A percentile compares a stretch with the other conserved stretches of the same genome.
These are phyloP conservation scores for Neoarthrinium moseri DNA, from an alignment of 2,329 filamentous ascomycete genomes.

Conservation along the genomic window DNA sequence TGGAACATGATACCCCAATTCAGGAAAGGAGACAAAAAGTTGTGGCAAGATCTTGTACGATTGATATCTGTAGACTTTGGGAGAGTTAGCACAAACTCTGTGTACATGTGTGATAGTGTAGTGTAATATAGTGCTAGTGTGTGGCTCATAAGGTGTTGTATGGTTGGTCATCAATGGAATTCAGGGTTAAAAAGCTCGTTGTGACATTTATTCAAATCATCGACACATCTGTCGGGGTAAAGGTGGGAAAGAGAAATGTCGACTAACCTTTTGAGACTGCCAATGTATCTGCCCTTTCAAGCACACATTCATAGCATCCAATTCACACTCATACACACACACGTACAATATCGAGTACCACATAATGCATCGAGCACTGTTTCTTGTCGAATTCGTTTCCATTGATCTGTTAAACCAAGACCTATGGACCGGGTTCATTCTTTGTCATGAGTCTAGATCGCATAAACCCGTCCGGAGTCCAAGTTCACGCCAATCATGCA, in stretches of 20 bases:
- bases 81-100: not conserved
- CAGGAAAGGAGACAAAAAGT: not conserved
- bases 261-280: constrained; percentile 45
- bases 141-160: constrained; percentile 59
- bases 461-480: constrained; percentile 44
- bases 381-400: constrained; percentile 18
- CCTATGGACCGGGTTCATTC: constrained; percentile 39
- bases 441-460: constrained; percentile 23
- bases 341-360: not conserved
- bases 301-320: not conserved
- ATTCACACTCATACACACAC: no score
- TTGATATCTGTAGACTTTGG: no score
- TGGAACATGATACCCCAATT: not conserved
- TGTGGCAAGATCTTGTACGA: no score
- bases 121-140: constrained; percentile 6
- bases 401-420: constrained; percentile 42
- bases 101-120: no score
- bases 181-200: constrained; percentile 71
- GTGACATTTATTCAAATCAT: constrained; percentile 55
- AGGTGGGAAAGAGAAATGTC: constrained; percentile 10
- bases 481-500: constrained; percentile 35
- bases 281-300: not conserved
- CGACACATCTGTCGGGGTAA: constrained; percentile 31
- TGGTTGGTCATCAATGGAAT: constrained; percentile 56
- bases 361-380: not conserved